Conservation (phyloP, 2,329 filamentous ascomycete species). For the Xylogone sp. region DNA sequence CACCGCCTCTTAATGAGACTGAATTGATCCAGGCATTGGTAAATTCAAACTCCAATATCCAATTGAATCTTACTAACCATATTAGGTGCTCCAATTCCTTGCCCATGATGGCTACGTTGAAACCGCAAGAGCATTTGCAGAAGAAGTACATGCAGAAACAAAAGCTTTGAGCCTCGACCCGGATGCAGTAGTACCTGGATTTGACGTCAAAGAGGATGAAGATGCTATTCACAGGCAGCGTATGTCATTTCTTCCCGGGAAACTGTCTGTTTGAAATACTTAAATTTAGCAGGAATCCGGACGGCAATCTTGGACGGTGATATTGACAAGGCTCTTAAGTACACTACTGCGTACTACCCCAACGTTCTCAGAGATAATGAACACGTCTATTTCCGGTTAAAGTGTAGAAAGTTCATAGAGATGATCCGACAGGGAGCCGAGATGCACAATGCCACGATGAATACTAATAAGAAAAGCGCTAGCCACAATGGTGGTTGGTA, state of each 20-base stretch:
- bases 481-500: slow-evolving; percentile 33
- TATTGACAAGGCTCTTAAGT: slow-evolving; percentile 83
- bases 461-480: slow-evolving; percentile 32
- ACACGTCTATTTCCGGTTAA: slow-evolving; percentile 81
- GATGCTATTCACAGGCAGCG: slow-evolving; percentile 85
- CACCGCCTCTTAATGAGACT: slow-evolving; percentile 66
- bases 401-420: slow-evolving; percentile 91
- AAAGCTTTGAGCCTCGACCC: slow-evolving; percentile 61
- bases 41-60: slow-evolving; percentile 16
- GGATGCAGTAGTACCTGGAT: slow-evolving; percentile 46
- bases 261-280: not conserved
- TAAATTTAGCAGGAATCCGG: slow-evolving; percentile 64
- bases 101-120: slow-evolving; percentile 95
- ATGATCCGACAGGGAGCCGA: slow-evolving; percentile 79
- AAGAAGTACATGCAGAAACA: slow-evolving; percentile 74
- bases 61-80: slow-evolving; percentile 2
- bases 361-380: slow-evolving; percentile 75
- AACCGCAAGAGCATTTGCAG: slow-evolving; percentile 81
- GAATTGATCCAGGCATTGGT: slow-evolving; percentile 79
- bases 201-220: slow-evolving; percentile 73
- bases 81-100: slow-evolving; percentile 72
- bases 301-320: slow-evolving; percentile 86
- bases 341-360: slow-evolving; percentile 75
- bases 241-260: slow-evolving; percentile 40
- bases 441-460: slow-evolving; percentile 36